These are phyloP conservation scores for Tuber calosporum DNA, from an alignment of 495 filamentous ascomycete genomes.

Conservation along the genomic window DNA sequence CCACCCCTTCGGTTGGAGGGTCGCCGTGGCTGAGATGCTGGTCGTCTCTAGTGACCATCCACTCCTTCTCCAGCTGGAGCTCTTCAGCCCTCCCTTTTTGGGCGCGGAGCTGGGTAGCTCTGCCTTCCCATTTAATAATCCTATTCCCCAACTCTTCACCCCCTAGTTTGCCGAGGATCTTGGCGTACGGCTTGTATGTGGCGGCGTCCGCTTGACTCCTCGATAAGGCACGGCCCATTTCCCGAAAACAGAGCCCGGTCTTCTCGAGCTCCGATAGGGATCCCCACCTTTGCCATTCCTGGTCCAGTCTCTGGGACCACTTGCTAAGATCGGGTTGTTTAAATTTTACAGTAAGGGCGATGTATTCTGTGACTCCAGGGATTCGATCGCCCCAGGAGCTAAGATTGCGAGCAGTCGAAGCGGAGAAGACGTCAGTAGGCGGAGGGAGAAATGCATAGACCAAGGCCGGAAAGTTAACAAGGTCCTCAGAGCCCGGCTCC, in stretches of 20 bases:
- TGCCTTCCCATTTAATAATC: conserved; percentile 28
- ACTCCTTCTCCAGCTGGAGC: conserved; percentile 24
- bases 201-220: conserved; percentile 15
- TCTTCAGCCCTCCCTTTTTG: conserved; percentile 31
- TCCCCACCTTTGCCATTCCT: conserved; percentile 27
- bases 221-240: conserved; percentile 21
- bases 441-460: conserved; percentile 22
- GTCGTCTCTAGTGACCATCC: neutral
- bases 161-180: conserved; percentile 10
- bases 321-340: conserved; percentile 6
- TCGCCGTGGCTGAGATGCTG: neutral
- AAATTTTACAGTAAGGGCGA: conserved; percentile 21
- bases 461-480: conserved; percentile 27
- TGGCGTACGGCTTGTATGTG: conserved; percentile 13
- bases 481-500: neutral
- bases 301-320: conserved; percentile 28
- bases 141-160: conserved; percentile 25
- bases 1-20: neutral
- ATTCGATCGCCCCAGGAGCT: conserved; percentile 18
- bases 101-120: conserved; percentile 27
- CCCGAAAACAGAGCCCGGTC: conserved; percentile 16
- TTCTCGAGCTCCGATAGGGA: conserved; percentile 19
- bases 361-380: conserved; percentile 30
- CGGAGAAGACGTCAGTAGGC: conserved; percentile 12
- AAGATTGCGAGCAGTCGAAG: neutral